Base-by-base conservation (phyloP, 1,284 basidiomycete species). In the Athelia psychrophila region DNA sequence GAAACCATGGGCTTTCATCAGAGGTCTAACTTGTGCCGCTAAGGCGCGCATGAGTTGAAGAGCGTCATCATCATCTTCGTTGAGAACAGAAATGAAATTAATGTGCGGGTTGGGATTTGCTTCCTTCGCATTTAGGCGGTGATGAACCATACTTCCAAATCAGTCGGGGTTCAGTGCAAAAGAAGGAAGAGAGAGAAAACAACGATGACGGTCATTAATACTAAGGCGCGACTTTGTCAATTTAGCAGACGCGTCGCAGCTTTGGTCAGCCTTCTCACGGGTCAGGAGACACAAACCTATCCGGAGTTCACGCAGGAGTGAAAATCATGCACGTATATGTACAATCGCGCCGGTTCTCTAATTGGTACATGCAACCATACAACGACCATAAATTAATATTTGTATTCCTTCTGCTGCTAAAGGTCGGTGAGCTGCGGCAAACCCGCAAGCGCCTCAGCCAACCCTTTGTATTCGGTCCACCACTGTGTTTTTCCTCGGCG, bases 1-100 rank as follows among this genome's bases (percentile, higher is more conserved):
- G 58, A 91, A 86, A 0, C 88, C 88, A 58, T 91, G 84, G 2
- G 74, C 68, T 61, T 89, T 89, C 89, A 92, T 92, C 25, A 91
- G 64, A 3, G 90, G 90, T 57, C 80, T 77, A 27, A 92, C 85
- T 68, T 92, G 89, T 3, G 89, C 90, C 0, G 88, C 89, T 33
- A 92, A 70, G 4, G 88, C 86, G 13, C 86, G 78, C 49, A 92
- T 71, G 35, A 88, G 75, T 61, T 89, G 84, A 40, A 77, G 76
- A 13, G 84, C 81, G 52, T 81, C 77, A 53, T 78, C 71, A 24
- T 75, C 71, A 50, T 68, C 68, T 40, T 54, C 3, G 44, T 62
- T 45, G n/a, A 92, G 71, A 32, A 81, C 72, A 6, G 81, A 73
- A 36, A 89, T 87, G 64, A 91, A 92, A 66, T 90, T 91, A 54